These are phyloP conservation scores for Adansonia rubrostipa DNA, from an alignment of 441 rosid species.

Conservation along the genomic window DNA sequence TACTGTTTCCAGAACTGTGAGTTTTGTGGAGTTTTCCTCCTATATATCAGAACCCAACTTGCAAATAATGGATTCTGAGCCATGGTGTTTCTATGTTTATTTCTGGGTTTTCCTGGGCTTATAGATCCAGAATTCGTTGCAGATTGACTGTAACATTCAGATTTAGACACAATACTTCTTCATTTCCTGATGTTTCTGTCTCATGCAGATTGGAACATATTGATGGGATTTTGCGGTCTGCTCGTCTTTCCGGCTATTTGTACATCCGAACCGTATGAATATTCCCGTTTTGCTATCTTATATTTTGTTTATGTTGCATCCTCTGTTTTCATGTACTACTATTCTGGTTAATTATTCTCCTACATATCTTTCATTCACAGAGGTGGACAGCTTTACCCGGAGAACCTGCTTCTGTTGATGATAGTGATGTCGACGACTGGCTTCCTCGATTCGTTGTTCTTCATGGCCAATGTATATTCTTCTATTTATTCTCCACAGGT, in stretches of 20 bases:
- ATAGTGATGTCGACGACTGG: constrained; percentile 92
- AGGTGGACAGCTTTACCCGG: constrained; percentile 94
- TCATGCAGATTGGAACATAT: constrained; percentile 82
- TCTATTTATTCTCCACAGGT: constrained; percentile 81
- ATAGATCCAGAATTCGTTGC: neutral
- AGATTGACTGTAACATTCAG: neutral
- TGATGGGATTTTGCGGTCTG: constrained; percentile 84
- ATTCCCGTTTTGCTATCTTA: constrained; percentile 25
- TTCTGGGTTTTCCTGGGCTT: neutral
- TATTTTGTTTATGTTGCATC: constrained; percentile 26
- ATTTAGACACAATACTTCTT: neutral
- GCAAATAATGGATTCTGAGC: neutral
- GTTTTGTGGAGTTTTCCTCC: neutral
- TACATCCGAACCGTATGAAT: constrained; percentile 70
- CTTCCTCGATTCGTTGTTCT: constrained; percentile 93
- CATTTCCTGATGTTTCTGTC: constrained; percentile 8
- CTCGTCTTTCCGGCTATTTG: constrained; percentile 82
- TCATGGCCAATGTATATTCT: constrained; percentile 85
- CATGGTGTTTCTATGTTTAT: neutral
- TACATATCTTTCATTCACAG: constrained; percentile 37
- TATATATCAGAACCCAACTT: neutral
- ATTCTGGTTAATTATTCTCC: constrained; percentile 3
- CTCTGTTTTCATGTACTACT: constrained; percentile 7
- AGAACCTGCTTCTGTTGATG: constrained; percentile 87
- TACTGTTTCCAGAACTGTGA: neutral